A percentile compares a stretch with the other conserved stretches of the same genome.
These are phyloP conservation scores for Ottelia alismoides DNA, from an alignment of 106 monocot species.

Conservation along the genomic window DNA sequence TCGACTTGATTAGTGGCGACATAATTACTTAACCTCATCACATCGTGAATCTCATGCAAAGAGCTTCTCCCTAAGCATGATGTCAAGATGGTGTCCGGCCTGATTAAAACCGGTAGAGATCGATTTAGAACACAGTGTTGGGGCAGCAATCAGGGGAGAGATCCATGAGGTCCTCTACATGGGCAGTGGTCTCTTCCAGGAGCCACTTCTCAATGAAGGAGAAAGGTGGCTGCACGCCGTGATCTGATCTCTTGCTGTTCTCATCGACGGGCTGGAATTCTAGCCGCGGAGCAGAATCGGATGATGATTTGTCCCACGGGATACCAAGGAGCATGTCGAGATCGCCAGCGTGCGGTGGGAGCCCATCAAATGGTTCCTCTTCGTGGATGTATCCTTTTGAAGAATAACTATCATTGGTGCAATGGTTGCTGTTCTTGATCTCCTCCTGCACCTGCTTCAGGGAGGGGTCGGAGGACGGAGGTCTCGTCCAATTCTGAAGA, in stretches of 20 bases:
- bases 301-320: not conserved
- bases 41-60: too few species aligned
- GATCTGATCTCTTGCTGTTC: not conserved
- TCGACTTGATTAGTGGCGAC: too few species aligned
- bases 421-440: constrained; percentile 3
- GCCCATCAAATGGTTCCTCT: too few species aligned
- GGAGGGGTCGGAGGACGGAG: constrained; percentile 1
- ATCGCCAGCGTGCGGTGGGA: not conserved
- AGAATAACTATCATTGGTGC: not conserved
- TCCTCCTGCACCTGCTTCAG: not conserved
- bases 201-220: constrained; percentile 47
- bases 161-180: constrained; percentile 17
- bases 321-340: constrained; percentile 4
- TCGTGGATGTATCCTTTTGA: too few species aligned
- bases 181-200: constrained; percentile 26
- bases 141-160: constrained; percentile 17
- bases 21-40: too few species aligned
- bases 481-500: constrained; percentile 43
- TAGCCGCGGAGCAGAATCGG: not conserved
- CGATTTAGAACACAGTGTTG: constrained; percentile 14
- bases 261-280: constrained; percentile 2
- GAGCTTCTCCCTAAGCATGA: too few species aligned
- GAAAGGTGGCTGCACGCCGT: constrained; percentile 13
- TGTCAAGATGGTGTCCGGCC: too few species aligned
- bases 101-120: too few species aligned